A percentile compares a stretch with the other conserved stretches of the same genome.
Conservation (phyloP, 2,329 filamentous ascomycete species). For the Penicillium thymicola region DNA sequence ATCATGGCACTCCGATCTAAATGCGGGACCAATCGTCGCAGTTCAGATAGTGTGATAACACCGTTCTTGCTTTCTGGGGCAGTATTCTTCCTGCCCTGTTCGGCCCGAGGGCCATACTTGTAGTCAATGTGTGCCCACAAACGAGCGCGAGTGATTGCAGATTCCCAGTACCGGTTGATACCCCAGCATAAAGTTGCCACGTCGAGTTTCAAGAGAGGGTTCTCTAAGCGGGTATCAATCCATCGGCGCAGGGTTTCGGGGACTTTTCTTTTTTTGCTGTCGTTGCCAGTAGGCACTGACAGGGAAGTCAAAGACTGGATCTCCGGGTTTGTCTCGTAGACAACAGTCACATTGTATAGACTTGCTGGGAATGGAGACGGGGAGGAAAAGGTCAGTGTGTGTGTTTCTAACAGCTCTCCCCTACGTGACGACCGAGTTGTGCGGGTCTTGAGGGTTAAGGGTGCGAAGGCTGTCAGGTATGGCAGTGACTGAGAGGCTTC, state of each 20-base stretch:
- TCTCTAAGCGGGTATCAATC: conserved; percentile 35
- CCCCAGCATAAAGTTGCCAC: conserved; percentile 43
- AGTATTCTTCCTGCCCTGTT: conserved; percentile 7
- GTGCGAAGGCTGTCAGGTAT: conserved; percentile 68
- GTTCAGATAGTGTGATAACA: conserved; percentile 21
- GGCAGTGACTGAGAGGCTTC: conserved; percentile 57
- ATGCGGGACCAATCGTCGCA: conserved; percentile 34
- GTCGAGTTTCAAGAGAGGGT: conserved; percentile 36
- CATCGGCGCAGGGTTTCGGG: conserved; percentile 33
- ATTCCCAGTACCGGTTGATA: conserved; percentile 43
- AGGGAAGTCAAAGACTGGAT: conserved; percentile 35
- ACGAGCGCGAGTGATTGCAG: conserved; percentile 35
- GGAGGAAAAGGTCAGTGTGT: conserved; percentile 36
- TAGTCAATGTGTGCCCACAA: conserved; percentile 37
- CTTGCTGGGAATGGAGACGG: conserved; percentile 36
- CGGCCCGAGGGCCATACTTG: conserved; percentile 20
- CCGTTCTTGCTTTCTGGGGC: conserved; percentile 6
- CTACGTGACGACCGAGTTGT: conserved; percentile 26
- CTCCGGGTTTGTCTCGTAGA: conserved; percentile 36
- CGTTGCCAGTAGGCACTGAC: conserved; percentile 21
- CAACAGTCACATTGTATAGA: conserved; percentile 34
- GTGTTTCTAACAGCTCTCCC: conserved; percentile 29
- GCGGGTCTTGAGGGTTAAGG: conserved; percentile 53
- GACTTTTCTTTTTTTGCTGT: conserved; percentile 22
- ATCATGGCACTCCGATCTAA: conserved; percentile 37